Percentiles rank a stretch among this genome's conserved stretches.
Evolutionary conservation across 2,329 filamentous ascomycete genomes (phyloP).

Genomic region (Exophiala oligosperma): DNA sequence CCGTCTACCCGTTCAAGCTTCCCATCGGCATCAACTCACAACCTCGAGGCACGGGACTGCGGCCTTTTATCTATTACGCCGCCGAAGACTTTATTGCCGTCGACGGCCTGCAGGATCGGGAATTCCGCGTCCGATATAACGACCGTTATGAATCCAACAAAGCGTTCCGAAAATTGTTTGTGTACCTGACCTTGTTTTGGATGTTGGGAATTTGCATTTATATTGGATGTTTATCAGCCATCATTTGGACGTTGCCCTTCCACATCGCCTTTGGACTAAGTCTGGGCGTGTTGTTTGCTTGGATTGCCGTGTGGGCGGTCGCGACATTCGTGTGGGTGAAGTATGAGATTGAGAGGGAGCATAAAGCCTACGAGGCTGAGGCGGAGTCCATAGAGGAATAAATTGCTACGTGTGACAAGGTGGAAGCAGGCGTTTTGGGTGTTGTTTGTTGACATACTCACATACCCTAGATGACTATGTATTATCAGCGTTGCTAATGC

Average conservation of each 20-base stretch:
- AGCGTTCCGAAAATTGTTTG: constrained; percentile 15
- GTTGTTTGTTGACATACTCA: too few relatives aligned
- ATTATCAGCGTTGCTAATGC: too few relatives aligned
- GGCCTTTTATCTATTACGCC: constrained; percentile 23
- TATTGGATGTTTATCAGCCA: constrained; percentile 18
- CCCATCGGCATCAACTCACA: constrained; percentile 22
- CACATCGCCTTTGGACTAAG: constrained; percentile 19
- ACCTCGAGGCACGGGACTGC: constrained; percentile 14
- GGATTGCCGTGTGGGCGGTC: constrained; percentile 17
- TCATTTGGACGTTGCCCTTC: constrained; percentile 19
- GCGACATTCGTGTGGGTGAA: constrained; percentile 22
- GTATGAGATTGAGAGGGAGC: constrained; percentile 20
- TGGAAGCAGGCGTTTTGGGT: background rate
- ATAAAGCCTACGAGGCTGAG: constrained; percentile 9
- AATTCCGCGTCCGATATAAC: constrained; percentile 19
- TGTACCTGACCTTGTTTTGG: constrained; percentile 19
- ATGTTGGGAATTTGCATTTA: constrained; percentile 14
- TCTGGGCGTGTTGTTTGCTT: constrained; percentile 16
- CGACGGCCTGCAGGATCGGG: constrained; percentile 19
- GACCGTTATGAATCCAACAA: constrained; percentile 17
- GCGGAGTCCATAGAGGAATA: background rate
- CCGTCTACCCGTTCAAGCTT: constrained; percentile 15
- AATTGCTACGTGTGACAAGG: background rate
- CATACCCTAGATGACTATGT: too few relatives aligned
- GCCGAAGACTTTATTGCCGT: constrained; percentile 23